Evolutionary conservation across 257 asterid genomes (phyloP).

Genomic region (Eucommia ulmoides): DNA sequence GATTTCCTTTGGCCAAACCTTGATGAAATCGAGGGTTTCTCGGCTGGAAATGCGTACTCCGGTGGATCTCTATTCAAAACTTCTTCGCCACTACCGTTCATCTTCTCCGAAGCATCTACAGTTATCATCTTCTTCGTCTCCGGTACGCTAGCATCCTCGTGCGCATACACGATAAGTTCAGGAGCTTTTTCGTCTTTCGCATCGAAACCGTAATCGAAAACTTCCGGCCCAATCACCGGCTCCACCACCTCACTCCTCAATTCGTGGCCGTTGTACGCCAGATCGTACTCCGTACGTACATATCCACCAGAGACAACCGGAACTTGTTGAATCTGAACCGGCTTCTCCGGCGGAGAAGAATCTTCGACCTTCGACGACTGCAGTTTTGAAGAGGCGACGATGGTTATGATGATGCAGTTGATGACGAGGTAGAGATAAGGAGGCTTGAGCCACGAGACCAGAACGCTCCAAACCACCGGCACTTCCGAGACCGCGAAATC

Average conservation of each 20-base stretch:
- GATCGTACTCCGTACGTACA: not conserved
- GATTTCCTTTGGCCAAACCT: constrained; percentile 67
- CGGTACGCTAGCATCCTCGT: constrained; percentile 1
- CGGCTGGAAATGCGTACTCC: constrained; percentile 12
- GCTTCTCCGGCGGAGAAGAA: constrained; percentile 2
- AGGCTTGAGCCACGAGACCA: constrained; percentile 66
- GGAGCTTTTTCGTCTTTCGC: constrained; percentile 11
- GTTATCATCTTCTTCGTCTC: constrained; percentile 7
- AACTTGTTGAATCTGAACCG: not conserved
- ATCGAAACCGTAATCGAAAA: constrained; percentile 9
- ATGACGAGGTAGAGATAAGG: constrained; percentile 71
- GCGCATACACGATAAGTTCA: constrained; percentile 11
- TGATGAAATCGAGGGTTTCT: constrained; percentile 49
- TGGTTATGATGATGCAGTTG: constrained; percentile 70
- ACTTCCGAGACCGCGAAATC: constrained; percentile 40
- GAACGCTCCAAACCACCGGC: constrained; percentile 48
- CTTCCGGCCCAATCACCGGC: constrained; percentile 5
- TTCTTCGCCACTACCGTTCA: constrained; percentile 29
- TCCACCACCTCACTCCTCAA: constrained; percentile 8
- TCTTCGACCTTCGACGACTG: constrained; percentile 34
- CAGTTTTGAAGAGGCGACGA: constrained; percentile 63
- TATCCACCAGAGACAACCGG: constrained; percentile 6
- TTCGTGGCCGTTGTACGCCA: constrained; percentile 15
- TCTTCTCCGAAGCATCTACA: constrained; percentile 9
- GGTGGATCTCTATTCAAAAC: constrained; percentile 5